Evolutionary conservation across 108 stramenopile species (phyloP), one percentile per base, ranked within the genome.

Genomic region (Stephanodiscus minutulus): DNA sequence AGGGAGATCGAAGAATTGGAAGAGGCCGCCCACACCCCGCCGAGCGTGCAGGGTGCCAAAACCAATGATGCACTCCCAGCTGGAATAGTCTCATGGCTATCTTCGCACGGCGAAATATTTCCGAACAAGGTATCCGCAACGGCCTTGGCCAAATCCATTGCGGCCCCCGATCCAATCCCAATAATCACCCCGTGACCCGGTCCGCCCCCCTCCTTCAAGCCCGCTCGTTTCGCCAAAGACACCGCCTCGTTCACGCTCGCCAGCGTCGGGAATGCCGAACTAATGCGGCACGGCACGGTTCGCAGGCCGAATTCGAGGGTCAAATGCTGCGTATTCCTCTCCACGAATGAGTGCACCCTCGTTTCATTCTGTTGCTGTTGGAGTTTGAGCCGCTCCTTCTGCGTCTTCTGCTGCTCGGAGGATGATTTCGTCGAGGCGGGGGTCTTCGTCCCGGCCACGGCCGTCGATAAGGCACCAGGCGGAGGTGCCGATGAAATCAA

Each of bases 71-170:
- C 64, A 31, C 64, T 36, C 24, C 44, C 72, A 3, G 56, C 47
- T 10, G 7, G n/a, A 58, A 21, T 20, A 39, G 36, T 20, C 31
- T 46, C 52, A 31, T 73, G 64, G 24, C 47, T 24, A 10, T 31
- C 54, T 12, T 61, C 39, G 15, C 36, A 2, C 5, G 6, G 18
- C 29, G 60, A 35, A 70, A 15, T 22, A 57, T 47, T 58, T 7
- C 55, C 64, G 58, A 72, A 72, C 29, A 81, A 39, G 2, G 48
- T 44, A 25, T 70, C 65, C 9, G 74, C 68, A 28, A 87, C 66
- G 12, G 83, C 82, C 67, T 91, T 91, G 48, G 86, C 87, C 70
- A 91, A 70, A 83, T 91, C 90, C 60, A 91, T 87, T 25, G 90
- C 90, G 5, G 85, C 75, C 33, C 90, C 90, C 1, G 81, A 80